Percentiles rank a stretch among this genome's conserved stretches.
Evolutionary conservation across 176 grass and related monocot genomes (phyloP).

Genomic region (Metroxylon sagu): DNA sequence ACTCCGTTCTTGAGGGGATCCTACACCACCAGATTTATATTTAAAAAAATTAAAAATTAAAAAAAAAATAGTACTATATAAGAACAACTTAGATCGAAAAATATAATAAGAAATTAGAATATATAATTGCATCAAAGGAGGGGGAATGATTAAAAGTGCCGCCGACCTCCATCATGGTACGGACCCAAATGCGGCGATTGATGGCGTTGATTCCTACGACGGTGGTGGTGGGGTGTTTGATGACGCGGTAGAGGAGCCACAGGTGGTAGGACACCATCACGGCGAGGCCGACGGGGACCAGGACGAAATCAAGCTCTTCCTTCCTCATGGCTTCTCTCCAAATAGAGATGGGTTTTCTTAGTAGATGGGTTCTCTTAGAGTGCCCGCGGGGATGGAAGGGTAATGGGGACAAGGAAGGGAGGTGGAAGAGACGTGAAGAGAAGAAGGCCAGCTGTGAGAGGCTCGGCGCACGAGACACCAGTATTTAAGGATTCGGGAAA

Average conservation of each 20-base stretch:
- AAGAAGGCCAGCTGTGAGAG: too few relatives aligned
- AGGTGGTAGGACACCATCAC: slow-evolving; percentile 30
- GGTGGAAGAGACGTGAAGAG: too few relatives aligned
- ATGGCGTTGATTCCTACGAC: slow-evolving; percentile 75
- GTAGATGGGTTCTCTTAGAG: too few relatives aligned
- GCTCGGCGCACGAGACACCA: too few relatives aligned
- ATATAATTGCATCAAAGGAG: neutral
- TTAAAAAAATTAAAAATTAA: neutral
- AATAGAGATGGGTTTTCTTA: too few relatives aligned
- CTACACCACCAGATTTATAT: slow-evolving; percentile 6
- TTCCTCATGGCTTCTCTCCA: slow-evolving; percentile 15
- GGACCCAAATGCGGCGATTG: slow-evolving; percentile 86
- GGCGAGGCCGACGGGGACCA: slow-evolving; percentile 34
- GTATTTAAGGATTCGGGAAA: too few relatives aligned
- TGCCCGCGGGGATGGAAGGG: too few relatives aligned
- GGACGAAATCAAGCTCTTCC: slow-evolving; percentile 21
- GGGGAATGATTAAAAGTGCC: neutral
- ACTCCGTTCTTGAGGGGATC: slow-evolving; percentile 59
- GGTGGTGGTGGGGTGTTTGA: slow-evolving; percentile 39
- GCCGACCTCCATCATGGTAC: slow-evolving; percentile 62
- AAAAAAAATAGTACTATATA: neutral
- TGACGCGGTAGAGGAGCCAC: slow-evolving; percentile 61
- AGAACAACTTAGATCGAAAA: neutral
- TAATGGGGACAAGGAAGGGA: too few relatives aligned
- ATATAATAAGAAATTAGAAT: too few relatives aligned